phyloP scores from a whole-genome alignment of 352 stramenopile species.

The Globisporangium sylvaticum region DNA sequence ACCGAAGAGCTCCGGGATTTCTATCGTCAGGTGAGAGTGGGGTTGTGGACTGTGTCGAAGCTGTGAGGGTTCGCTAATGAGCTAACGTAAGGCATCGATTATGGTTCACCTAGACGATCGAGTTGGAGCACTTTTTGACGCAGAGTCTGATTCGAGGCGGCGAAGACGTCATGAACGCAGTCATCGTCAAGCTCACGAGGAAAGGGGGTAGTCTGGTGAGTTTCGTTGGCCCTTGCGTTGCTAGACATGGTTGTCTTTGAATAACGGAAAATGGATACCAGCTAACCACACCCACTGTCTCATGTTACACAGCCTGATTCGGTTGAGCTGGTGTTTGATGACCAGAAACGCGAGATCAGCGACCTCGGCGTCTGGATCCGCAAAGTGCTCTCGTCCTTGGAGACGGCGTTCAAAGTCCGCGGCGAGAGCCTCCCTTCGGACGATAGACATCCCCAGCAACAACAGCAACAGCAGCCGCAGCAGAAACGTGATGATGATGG shows the following conservation, averaged over 20 bases:
- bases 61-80: too few relatives aligned
- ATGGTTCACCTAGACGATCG: too few relatives aligned
- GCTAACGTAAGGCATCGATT: too few relatives aligned
- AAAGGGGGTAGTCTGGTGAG: slow-evolving; percentile 41
- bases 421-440: slow-evolving; percentile 19
- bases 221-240: background rate
- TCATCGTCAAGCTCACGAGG: slow-evolving; percentile 39
- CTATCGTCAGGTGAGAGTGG: slow-evolving; percentile 18
- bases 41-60: too few relatives aligned
- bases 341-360: slow-evolving; percentile 40
- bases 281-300: background rate
- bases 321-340: slow-evolving; percentile 40
- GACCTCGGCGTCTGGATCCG: slow-evolving; percentile 57
- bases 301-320: slow-evolving; percentile 14
- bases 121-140: slow-evolving; percentile 41
- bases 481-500: background rate
- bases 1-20: slow-evolving; percentile 14
- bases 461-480: background rate
- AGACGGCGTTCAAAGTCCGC: slow-evolving; percentile 27
- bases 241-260: background rate
- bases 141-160: slow-evolving; percentile 50
- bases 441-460: background rate
- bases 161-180: slow-evolving; percentile 71
- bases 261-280: background rate
- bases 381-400: slow-evolving; percentile 23